Evolutionary conservation across 2,329 filamentous ascomycete genomes (phyloP), one percentile per base, ranked within the genome.

Genomic region (Fusarium paranaense): DNA sequence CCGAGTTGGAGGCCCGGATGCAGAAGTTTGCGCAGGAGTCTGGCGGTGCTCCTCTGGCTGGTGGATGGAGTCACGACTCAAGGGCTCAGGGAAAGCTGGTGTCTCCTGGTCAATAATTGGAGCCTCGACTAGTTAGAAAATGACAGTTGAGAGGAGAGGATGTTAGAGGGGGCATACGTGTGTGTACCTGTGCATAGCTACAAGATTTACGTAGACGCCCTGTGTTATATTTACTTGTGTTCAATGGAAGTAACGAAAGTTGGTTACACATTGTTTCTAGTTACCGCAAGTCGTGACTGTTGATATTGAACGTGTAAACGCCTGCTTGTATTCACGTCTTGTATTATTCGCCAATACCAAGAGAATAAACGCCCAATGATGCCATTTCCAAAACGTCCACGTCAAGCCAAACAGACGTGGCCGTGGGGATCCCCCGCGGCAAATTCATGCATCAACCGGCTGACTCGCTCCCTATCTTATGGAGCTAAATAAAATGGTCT

Each of bases 1-100:
- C 96, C 52, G 95, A 99, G 86, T 88, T 99, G 61, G 95, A 98
- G 89, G 94, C 92, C 62, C 91, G 96, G 78, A 97, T 99, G 89
- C 89, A 91, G 82, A 91, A 94, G 78, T 97, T 94, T 82, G 90
- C 94, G 22, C 83, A 91, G 81, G 88, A 93, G 86, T 85, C 90
- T 72, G 94, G 94, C 71, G 94, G 94, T 38, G 84, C 91, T 80
- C 88, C 94, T 52, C 87, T 95, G 81, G 95, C 94, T 74, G 97
- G 97, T 82, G 97, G 97, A 68, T 98, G 95, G 96, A 87, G 90
- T 74, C 93, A 93, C 72, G 88, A 94, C 82, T 87, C 95, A 68
- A 88, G 85, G 80, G 90, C 91, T 82, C 90, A 96, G 86, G 97
- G 96, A 78, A 92, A 94, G 84, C 87, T 98, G 76, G 89, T 98